phyloP scores from a whole-genome alignment of 495 filamentous ascomycete genomes.

The Hyaloscypha hepaticicola region DNA sequence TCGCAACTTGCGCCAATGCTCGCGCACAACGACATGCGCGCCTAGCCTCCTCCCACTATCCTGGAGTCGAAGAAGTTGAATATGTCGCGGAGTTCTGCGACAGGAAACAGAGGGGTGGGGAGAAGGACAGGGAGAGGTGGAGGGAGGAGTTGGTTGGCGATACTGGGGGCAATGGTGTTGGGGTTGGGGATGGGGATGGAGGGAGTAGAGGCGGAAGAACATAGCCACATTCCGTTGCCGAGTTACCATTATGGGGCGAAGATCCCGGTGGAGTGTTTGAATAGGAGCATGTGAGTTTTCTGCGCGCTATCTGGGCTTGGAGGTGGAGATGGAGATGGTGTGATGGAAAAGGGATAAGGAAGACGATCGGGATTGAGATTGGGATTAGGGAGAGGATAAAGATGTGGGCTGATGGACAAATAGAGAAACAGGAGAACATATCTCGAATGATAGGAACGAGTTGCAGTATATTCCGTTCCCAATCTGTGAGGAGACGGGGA shows the following conservation, averaged over 20 bases:
- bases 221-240: constrained; percentile 26
- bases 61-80: background rate
- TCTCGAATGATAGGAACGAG: constrained; percentile 73
- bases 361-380: background rate
- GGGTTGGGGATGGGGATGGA: background rate
- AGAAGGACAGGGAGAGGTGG: background rate
- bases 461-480: constrained; percentile 95
- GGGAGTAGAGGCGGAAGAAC: constrained; percentile 17
- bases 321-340: constrained; percentile 6
- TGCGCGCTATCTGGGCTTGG: no score
- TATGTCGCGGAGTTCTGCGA: background rate
- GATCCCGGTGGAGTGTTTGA: constrained; percentile 67
- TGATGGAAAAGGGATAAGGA: background rate
- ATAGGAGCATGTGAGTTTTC: constrained; percentile 60
- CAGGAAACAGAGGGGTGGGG: background rate
- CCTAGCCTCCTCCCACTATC: background rate
- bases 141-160: no score
- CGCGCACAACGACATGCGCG: background rate
- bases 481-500: constrained; percentile 83
- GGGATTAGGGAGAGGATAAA: background rate
- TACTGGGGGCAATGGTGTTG: no score
- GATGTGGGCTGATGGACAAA: constrained; percentile 1
- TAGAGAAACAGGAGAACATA: constrained; percentile 70
- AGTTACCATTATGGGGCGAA: constrained; percentile 42
- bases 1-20: background rate